Conservation (phyloP, 352 stramenopile species). For the Aphanomyces invadans region DNA sequence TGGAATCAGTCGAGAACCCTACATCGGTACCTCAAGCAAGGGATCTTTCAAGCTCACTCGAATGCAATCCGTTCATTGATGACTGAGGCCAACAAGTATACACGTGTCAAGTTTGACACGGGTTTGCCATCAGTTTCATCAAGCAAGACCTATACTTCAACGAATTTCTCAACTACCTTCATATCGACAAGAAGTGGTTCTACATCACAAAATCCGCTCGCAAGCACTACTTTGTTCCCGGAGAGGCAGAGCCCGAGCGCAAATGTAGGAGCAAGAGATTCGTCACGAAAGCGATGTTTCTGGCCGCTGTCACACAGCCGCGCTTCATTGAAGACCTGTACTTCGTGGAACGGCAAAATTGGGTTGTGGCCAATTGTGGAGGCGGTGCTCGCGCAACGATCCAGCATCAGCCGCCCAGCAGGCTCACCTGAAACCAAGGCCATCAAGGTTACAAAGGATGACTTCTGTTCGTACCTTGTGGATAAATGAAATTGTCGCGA, state of each 20-base stretch:
- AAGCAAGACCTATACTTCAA: not conserved
- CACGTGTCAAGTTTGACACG: not conserved
- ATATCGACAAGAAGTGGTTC: constrained; percentile 35
- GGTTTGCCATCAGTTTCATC: not conserved
- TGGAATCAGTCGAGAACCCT: not conserved
- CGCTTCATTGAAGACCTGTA: constrained; percentile 34
- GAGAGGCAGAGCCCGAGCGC: constrained; percentile 16
- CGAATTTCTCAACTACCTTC: not conserved
- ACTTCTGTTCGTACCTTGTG: not conserved
- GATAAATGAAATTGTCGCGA: not conserved
- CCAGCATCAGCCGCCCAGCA: constrained; percentile 23
- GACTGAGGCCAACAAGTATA: constrained; percentile 5
- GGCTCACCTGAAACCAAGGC: constrained; percentile 16
- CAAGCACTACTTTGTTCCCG: constrained; percentile 23
- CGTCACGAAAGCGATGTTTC: constrained; percentile 38
- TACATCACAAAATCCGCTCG: constrained; percentile 32
- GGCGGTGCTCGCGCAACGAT: constrained; percentile 21
- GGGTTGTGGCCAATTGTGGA: constrained; percentile 35
- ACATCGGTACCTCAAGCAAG: not conserved
- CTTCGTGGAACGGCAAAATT: constrained; percentile 41
- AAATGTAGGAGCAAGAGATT: constrained; percentile 24
- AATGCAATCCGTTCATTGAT: not conserved
- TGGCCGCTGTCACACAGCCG: constrained; percentile 36
- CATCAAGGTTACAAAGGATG: constrained; percentile 1
- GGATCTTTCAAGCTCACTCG: not conserved